Conservation (phyloP, 208 protist genomes). For the Trypanosoma lewisi region DNA sequence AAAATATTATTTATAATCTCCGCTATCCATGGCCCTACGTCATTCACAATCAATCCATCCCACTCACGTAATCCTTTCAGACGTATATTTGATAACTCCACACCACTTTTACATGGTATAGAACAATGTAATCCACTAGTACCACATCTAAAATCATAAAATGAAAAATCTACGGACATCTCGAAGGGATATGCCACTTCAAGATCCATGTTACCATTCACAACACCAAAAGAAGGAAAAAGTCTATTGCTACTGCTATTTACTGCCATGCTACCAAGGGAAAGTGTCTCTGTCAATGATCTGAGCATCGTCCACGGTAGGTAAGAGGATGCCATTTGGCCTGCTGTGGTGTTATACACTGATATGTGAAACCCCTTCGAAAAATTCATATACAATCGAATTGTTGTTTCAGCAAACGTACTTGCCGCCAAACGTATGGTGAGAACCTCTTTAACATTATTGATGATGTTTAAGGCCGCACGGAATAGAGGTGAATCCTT, state of each 20-base stretch:
- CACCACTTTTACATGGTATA: slow-evolving; percentile 20
- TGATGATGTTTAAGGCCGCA: slow-evolving; percentile 14
- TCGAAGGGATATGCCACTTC: background rate
- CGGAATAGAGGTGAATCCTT: slow-evolving; percentile 19
- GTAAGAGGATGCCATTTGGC: no score
- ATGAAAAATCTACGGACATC: slow-evolving; percentile 19
- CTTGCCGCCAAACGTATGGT: slow-evolving; percentile 10
- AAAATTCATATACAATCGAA: slow-evolving; percentile 22
- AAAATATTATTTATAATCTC: slow-evolving; percentile 1
- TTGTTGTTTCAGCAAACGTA: slow-evolving; percentile 10
- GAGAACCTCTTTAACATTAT: slow-evolving; percentile 21
- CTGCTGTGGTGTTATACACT: slow-evolving; percentile 10
- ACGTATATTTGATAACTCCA: slow-evolving; percentile 24
- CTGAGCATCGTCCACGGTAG: no score
- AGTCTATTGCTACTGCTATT: background rate
- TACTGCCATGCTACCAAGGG: no score
- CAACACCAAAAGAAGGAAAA: background rate
- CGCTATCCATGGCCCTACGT: background rate
- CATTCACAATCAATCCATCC: slow-evolving; percentile 4
- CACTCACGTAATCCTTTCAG: slow-evolving; percentile 1
- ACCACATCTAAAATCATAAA: slow-evolving; percentile 26
- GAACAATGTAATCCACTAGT: slow-evolving; percentile 16
- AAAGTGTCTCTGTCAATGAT: no score
- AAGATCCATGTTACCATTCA: background rate
- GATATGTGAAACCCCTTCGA: slow-evolving; percentile 12